Percentiles rank a stretch among this genome's conserved stretches.
phyloP scores from a whole-genome alignment of 768 basidiomycete genomes.

The Auriscalpium vulgare region DNA sequence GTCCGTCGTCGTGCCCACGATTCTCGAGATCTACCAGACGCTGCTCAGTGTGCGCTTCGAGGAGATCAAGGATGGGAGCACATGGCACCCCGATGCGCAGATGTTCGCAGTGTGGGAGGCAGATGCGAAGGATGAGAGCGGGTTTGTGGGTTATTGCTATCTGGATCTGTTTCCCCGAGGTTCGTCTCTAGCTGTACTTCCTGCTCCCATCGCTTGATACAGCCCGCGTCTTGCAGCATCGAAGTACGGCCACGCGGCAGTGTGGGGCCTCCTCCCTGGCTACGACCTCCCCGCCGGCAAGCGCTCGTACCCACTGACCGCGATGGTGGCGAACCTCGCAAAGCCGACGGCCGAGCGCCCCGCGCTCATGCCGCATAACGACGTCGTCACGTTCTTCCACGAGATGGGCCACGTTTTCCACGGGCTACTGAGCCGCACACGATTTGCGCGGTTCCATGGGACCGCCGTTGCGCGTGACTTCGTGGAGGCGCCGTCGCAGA shows the following conservation, averaged over 20 bases:
- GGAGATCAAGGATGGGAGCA: slow-evolving; percentile 41
- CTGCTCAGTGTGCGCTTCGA: slow-evolving; percentile 68
- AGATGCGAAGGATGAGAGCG: slow-evolving; percentile 58
- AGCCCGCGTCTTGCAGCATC: slow-evolving; percentile 32
- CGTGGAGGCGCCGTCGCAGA: slow-evolving; percentile 86
- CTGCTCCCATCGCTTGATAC: not conserved
- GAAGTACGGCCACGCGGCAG: slow-evolving; percentile 84
- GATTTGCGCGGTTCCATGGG: slow-evolving; percentile 74
- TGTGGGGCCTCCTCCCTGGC: slow-evolving; percentile 70
- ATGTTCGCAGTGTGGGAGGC: slow-evolving; percentile 82
- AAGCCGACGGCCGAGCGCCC: slow-evolving; percentile 77
- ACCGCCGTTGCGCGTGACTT: slow-evolving; percentile 76
- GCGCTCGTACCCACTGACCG: slow-evolving; percentile 64
- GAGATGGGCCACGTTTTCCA: slow-evolving; percentile 63
- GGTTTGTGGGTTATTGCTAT: slow-evolving; percentile 80
- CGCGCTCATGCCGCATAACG: slow-evolving; percentile 80
- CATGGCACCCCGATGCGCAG: slow-evolving; percentile 88
- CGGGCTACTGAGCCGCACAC: slow-evolving; percentile 56
- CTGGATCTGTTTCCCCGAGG: slow-evolving; percentile 84
- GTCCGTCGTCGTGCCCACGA: slow-evolving; percentile 70
- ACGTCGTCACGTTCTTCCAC: slow-evolving; percentile 88
- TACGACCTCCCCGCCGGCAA: slow-evolving; percentile 47
- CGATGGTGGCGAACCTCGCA: slow-evolving; percentile 89
- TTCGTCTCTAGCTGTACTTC: slow-evolving; percentile 23
- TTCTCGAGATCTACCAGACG: slow-evolving; percentile 78